phyloP scores from a whole-genome alignment of 2,329 filamentous ascomycete species.

The Seiridium cupressi region DNA sequence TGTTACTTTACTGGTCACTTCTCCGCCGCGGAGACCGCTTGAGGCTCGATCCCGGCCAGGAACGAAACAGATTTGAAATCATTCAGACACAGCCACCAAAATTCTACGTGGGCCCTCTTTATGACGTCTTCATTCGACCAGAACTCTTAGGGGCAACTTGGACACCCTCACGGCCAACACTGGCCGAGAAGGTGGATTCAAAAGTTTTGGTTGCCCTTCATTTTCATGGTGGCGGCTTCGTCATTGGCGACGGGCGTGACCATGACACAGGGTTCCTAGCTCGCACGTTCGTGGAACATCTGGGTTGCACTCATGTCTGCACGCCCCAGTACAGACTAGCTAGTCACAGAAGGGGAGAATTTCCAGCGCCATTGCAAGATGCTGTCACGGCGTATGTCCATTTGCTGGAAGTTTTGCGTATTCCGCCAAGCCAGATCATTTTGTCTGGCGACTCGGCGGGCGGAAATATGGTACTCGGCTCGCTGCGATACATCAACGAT shows the following conservation, averaged over 20 bases:
- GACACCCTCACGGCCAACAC: background rate
- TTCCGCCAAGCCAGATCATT: background rate
- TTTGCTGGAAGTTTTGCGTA: background rate
- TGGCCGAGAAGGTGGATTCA: background rate
- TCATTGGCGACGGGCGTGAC: background rate
- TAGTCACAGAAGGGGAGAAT: background rate
- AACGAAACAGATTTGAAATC: background rate
- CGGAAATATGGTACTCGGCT: background rate
- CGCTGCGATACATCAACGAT: background rate
- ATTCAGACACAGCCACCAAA: background rate
- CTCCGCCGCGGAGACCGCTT: background rate
- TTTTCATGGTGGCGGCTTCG: slow-evolving; percentile 2
- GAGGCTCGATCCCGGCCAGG: background rate
- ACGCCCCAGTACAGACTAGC: slow-evolving; percentile 1
- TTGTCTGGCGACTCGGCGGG: background rate
- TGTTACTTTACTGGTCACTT: background rate
- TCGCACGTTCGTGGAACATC: background rate
- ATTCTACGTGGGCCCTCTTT: background rate
- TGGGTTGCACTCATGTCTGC: background rate
- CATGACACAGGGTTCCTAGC: background rate
- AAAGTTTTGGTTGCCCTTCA: background rate
- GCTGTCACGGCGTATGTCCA: background rate
- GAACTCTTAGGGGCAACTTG: background rate
- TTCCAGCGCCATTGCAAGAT: slow-evolving; percentile 1
- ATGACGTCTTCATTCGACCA: background rate